A percentile compares a stretch with the other conserved stretches of the same genome.
phyloP scores from a whole-genome alignment of 1,284 basidiomycete genomes.

The Sporisorium reilianum region DNA sequence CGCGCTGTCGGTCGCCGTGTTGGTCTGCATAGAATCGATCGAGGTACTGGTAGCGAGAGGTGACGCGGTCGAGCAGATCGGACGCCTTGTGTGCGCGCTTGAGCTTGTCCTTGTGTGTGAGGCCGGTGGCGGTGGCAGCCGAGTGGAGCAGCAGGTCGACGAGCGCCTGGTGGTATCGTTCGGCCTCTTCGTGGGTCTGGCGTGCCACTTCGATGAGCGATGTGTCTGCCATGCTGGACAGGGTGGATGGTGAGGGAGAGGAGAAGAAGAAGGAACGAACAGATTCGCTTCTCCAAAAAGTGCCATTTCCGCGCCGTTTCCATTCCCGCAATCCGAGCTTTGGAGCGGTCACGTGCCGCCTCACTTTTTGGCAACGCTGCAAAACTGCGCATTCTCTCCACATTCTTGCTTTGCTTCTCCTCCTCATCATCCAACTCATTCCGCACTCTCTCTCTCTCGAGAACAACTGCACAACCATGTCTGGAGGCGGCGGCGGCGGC shows the following conservation, averaged over 20 bases:
- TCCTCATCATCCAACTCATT: not conserved
- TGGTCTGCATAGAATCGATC: conserved; percentile 70
- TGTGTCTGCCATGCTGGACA: conserved; percentile 72
- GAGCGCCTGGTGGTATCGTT: conserved; percentile 80
- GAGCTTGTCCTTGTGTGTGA: conserved; percentile 73
- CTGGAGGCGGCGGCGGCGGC: conserved; percentile 46
- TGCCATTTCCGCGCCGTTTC: not conserved
- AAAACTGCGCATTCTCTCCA: conserved; percentile 6
- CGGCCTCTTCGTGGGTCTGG: conserved; percentile 93
- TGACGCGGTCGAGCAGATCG: conserved; percentile 84
- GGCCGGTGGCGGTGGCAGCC: conserved; percentile 50
- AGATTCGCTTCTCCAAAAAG: not conserved
- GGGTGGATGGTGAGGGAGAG: not conserved
- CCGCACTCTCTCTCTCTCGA: no score
- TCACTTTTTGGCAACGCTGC: conserved; percentile 17
- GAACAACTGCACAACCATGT: conserved; percentile 26
- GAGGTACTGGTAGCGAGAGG: conserved; percentile 73
- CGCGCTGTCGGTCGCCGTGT: conserved; percentile 69
- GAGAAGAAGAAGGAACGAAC: conserved; percentile 1
- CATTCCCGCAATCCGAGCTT: conserved; percentile 32
- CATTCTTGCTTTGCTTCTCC: conserved; percentile 4
- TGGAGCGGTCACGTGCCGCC: conserved; percentile 19
- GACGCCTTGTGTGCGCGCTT: conserved; percentile 88
- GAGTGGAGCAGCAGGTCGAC: conserved; percentile 71
- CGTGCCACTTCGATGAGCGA: conserved; percentile 91